Evolutionary conservation across 257 asterid genomes (phyloP), one percentile per base, ranked within the genome.

Genomic region (Solanum arcanum): DNA sequence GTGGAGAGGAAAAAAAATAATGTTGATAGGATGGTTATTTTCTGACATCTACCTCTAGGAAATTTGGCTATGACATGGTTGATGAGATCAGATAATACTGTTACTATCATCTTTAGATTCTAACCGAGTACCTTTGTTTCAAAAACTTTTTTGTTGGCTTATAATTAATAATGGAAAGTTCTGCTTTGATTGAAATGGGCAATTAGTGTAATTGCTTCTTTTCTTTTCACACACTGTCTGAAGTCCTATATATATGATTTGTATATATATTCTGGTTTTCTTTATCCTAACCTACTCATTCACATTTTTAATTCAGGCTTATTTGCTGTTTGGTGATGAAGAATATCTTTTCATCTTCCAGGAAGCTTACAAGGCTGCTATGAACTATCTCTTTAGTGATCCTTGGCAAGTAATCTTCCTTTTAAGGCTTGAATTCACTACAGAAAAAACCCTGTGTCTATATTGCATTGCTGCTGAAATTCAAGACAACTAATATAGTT

Each of bases 331-430:
- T 92, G 99, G 99, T 31, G 98, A 97, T 90, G 98, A 97, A 90
- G 99, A 95, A 91, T 96, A 97, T 92, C 94, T 97, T 46, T 97
- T 92, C 90, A 97, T 97, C 90, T 97, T 97, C 90, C 98, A 95
- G 91, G 99, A 97, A 93, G 99, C 99, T 89, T 95, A 97, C 88
- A 94, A 88, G 91, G 98, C 99, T 88, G 99, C 93, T 68, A 97
- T 97, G 99, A 93, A 81, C 77, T 93, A 95, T 93, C 98, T 97
- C 86, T 94, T 89, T 88, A 94, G 89, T 84, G 99, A 97, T 92
- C 99, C 99, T 86, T 97, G 99, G 99, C 93, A 93, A 89, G 91
- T 21, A 29, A 37, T 86, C 42, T 49, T 47, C 42, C 68, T 47
- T 80, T 33, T 49, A 47, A 47, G 44, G 68, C 44, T 47, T 47